These are phyloP conservation scores for Salix suchowensis DNA, from an alignment of 345 rosid species.

Conservation along the genomic window DNA sequence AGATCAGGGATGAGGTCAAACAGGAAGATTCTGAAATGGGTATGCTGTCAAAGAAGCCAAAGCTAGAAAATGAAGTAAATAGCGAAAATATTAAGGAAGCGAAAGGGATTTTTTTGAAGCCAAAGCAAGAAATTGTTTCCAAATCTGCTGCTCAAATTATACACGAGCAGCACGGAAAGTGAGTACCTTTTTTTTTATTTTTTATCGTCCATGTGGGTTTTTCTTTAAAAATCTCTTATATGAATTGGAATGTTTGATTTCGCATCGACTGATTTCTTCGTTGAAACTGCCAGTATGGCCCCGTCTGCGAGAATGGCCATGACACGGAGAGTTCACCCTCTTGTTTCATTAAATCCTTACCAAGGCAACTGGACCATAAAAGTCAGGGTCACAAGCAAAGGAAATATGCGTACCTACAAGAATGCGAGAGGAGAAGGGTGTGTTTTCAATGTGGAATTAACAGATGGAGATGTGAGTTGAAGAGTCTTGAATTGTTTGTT, in stretches of 20 bases:
- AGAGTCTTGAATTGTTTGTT: background rate
- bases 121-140: slow-evolving; percentile 57
- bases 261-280: background rate
- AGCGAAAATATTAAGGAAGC: slow-evolving; percentile 26
- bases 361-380: slow-evolving; percentile 96
- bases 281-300: slow-evolving; percentile 54
- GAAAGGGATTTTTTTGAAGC: slow-evolving; percentile 49
- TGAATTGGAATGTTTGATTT: background rate
- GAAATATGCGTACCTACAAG: slow-evolving; percentile 73
- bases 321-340: slow-evolving; percentile 91
- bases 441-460: slow-evolving; percentile 88
- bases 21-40: slow-evolving; percentile 19
- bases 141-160: slow-evolving; percentile 88
- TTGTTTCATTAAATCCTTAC: slow-evolving; percentile 86
- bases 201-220: background rate
- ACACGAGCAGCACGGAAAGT: slow-evolving; percentile 65
- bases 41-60: slow-evolving; percentile 33
- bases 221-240: background rate
- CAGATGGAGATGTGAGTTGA: slow-evolving; percentile 82
- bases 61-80: slow-evolving; percentile 32
- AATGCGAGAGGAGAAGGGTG: slow-evolving; percentile 94
- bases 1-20: slow-evolving; percentile 34
- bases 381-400: slow-evolving; percentile 83
- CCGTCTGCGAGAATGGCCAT: slow-evolving; percentile 79
- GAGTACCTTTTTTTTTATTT: slow-evolving; percentile 14